Base-by-base conservation (phyloP, 108 stramenopile species). In the Fistulifera pelliculosa region DNA sequence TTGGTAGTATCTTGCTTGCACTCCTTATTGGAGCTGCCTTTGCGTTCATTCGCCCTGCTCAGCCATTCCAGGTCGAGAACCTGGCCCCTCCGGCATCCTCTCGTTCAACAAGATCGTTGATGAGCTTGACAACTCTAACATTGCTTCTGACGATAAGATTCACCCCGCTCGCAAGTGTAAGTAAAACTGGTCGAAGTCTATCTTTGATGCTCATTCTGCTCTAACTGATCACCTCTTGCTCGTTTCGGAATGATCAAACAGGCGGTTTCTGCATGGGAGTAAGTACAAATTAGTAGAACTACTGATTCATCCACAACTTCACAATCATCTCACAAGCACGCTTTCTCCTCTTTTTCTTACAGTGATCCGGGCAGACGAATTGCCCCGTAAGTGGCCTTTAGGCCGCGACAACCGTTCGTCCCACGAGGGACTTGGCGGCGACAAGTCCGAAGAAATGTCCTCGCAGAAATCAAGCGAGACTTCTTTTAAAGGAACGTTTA, bases 321-420 rank as follows among this genome's bases (percentile, higher is more conserved):
- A 45, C 21, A 52, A 41, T 31, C 38, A 14, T 22, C 52, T 19
- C 42, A n/a, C n/a, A n/a, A n/a, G n/a, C n/a, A n/a, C n/a, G n/a
- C n/a, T n/a, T n/a, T n/a, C n/a, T n/a, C n/a, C n/a, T n/a, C 45
- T 41, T 8, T 47, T 51, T 19, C 31, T 45, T 43, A 26, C 62
- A 72, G 70, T 79, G 78, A 79, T 16, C 78, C 78, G 78, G 78
- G 74, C 74, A 75, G 78, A 79, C 78, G 63, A 79, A 79, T 60
- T 79, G 77, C 60, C 76, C 76, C 17, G 76, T 78, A 53, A 68
- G 66, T 52, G 76, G 76, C 60, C 70, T 78, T 40, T 78, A 78
- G 51, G 48, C 49, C 53, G 54, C 47, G 67, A 57, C 39, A 28
- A 38, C 61, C 72, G 64, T 77, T 77, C 60, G 76, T 77, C 71